phyloP scores from a whole-genome alignment of 2,329 filamentous ascomycete genomes.

The Aspergillus calidoustus region DNA sequence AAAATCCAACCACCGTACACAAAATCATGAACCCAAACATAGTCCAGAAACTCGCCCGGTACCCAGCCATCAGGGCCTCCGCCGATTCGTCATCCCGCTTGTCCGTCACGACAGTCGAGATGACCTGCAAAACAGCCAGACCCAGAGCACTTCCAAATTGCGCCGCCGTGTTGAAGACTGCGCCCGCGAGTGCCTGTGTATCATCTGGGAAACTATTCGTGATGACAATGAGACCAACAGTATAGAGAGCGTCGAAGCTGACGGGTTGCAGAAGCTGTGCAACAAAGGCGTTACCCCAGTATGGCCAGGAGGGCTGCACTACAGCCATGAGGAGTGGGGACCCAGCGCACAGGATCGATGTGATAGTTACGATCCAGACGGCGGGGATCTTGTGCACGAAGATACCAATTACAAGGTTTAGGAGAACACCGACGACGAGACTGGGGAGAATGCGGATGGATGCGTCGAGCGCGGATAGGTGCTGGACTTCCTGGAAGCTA shows the following conservation, averaged over 20 bases:
- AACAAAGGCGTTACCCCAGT: slow-evolving; percentile 42
- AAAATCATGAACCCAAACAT: slow-evolving; percentile 54
- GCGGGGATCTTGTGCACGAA: slow-evolving; percentile 44
- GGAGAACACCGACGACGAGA: slow-evolving; percentile 41
- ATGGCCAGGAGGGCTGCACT: slow-evolving; percentile 45
- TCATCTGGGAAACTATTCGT: slow-evolving; percentile 58
- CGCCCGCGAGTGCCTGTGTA: slow-evolving; percentile 62
- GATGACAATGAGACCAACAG: slow-evolving; percentile 54
- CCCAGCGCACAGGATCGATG: slow-evolving; percentile 35
- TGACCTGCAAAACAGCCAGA: slow-evolving; percentile 52
- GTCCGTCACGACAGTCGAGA: slow-evolving; percentile 33
- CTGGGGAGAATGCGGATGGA: slow-evolving; percentile 53
- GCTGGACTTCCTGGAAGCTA: slow-evolving; percentile 55
- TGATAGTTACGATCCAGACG: slow-evolving; percentile 44
- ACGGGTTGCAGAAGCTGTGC: slow-evolving; percentile 4
- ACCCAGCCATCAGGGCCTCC: slow-evolving; percentile 55
- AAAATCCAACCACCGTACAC: slow-evolving; percentile 43
- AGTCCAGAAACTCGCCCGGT: slow-evolving; percentile 59
- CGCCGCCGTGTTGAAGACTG: slow-evolving; percentile 62
- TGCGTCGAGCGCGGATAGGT: slow-evolving; percentile 50
- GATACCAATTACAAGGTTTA: slow-evolving; percentile 52
- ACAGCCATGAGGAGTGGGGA: slow-evolving; percentile 53
- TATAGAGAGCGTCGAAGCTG: not conserved
- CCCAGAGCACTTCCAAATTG: slow-evolving; percentile 60
- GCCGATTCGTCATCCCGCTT: not conserved